A percentile compares a stretch with the other conserved stretches of the same genome.
These are phyloP conservation scores for Melanogaster broomeanus DNA, from an alignment of 768 basidiomycete species.

Conservation along the genomic window DNA sequence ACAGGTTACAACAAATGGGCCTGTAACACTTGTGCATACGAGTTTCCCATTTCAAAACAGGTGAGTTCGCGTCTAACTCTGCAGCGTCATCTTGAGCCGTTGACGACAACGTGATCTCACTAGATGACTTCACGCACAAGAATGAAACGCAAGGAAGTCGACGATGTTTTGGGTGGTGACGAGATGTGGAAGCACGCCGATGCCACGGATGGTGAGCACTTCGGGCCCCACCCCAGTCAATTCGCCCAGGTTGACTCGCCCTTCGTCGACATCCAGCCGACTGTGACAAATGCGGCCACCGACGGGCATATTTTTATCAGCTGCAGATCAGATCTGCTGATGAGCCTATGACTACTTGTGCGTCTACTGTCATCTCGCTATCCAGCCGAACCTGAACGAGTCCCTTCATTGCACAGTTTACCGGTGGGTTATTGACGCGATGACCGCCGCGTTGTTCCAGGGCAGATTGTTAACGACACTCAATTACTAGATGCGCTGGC, in stretches of 20 bases:
- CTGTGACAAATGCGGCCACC: conserved; percentile 81
- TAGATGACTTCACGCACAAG: conserved; percentile 92
- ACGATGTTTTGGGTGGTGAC: conserved; percentile 94
- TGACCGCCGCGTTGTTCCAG: neutral
- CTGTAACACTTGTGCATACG: conserved; percentile 93
- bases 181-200: conserved; percentile 95
- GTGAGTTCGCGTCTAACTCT: conserved; percentile 1
- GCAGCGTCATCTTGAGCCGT: neutral
- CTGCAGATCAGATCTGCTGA: conserved; percentile 94
- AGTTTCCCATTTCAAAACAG: conserved; percentile 52
- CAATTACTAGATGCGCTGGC: conserved; percentile 53
- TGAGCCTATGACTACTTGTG: conserved; percentile 75
- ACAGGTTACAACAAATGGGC: conserved; percentile 90
- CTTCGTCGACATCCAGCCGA: conserved; percentile 37
- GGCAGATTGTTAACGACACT: neutral
- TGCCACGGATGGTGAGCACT: conserved; percentile 66
- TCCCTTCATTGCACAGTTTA: conserved; percentile 48
- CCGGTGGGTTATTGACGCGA: conserved; percentile 42
- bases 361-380: conserved; percentile 5
- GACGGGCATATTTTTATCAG: conserved; percentile 91
- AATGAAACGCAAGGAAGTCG: conserved; percentile 86
- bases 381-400: conserved; percentile 2
- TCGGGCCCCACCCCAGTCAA: neutral
- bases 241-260: neutral
- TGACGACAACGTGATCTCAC: neutral